Conservation (phyloP, 2,329 filamentous ascomycete genomes). For the Claviceps spartinae region DNA sequence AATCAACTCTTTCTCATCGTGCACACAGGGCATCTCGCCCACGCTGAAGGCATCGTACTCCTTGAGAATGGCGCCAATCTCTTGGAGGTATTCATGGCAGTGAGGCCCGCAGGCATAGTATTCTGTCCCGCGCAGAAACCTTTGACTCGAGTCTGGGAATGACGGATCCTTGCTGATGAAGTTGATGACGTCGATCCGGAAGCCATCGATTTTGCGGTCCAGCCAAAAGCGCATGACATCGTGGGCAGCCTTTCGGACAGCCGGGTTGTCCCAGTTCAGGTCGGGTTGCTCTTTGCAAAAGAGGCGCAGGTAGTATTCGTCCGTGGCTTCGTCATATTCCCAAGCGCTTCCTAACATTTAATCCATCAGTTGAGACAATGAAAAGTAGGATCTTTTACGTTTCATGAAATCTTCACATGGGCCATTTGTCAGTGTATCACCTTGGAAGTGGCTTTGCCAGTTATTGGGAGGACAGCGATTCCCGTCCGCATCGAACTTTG, state of each 20-base stretch:
- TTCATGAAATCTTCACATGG: not conserved
- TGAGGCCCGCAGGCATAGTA: constrained; percentile 41
- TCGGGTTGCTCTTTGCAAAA: constrained; percentile 62
- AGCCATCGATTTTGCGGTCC: constrained; percentile 51
- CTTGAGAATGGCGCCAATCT: constrained; percentile 29
- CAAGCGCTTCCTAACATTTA: constrained; percentile 23
- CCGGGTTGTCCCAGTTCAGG: constrained; percentile 62
- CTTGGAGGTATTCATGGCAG: constrained; percentile 32
- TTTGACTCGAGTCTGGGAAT: constrained; percentile 34
- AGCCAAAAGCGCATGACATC: constrained; percentile 63
- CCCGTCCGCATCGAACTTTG: constrained; percentile 41
- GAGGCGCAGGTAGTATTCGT: constrained; percentile 49
- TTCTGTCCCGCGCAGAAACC: constrained; percentile 21
- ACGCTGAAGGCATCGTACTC: constrained; percentile 38
- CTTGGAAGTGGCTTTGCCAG: constrained; percentile 31
- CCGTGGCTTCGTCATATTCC: constrained; percentile 35
- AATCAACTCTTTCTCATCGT: constrained; percentile 29
- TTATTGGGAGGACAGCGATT: constrained; percentile 49
- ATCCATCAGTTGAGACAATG: not conserved
- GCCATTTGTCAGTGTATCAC: constrained; percentile 7
- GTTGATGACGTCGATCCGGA: constrained; percentile 56
- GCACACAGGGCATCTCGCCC: constrained; percentile 35
- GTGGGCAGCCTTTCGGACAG: constrained; percentile 52
- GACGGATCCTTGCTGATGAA: constrained; percentile 48
- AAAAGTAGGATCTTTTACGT: not conserved